Evolutionary conservation across 768 basidiomycete species (phyloP).

Genomic region (Amyloporia xantha): DNA sequence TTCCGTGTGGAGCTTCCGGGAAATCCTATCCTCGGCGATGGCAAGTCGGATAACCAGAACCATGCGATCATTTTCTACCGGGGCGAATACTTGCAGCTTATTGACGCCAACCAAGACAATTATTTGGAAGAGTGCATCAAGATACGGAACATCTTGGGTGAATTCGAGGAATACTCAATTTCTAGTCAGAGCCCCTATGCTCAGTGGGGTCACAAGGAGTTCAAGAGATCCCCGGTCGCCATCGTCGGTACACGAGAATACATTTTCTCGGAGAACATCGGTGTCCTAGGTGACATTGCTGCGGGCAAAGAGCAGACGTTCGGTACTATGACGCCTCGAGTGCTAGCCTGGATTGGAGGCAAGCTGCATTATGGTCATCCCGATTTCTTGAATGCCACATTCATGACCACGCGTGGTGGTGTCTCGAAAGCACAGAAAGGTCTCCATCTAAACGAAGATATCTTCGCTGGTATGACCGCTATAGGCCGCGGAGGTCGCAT

Average conservation of each 20-base stretch:
- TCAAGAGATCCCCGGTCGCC: conserved; percentile 84
- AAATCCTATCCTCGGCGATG: conserved; percentile 97
- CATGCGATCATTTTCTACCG: conserved; percentile 99
- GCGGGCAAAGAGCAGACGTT: conserved; percentile 99
- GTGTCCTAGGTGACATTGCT: conserved; percentile 97
- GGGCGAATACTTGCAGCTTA: conserved; percentile 97
- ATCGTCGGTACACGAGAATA: conserved; percentile 99
- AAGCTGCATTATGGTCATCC: conserved; percentile 99
- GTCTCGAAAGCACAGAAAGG: conserved; percentile 99
- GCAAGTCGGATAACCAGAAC: conserved; percentile 99
- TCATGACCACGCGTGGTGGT: conserved; percentile 98
- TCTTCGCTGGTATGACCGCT: conserved; percentile 99
- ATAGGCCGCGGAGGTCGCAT: conserved; percentile 97
- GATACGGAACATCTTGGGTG: conserved; percentile 94
- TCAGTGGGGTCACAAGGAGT: conserved; percentile 93
- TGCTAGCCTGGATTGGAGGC: conserved; percentile 94
- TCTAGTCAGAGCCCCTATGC: conserved; percentile 95
- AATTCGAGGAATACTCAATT: conserved; percentile 91
- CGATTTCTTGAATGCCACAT: conserved; percentile 96
- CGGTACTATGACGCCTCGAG: conserved; percentile 95
- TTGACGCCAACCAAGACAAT: conserved; percentile 99
- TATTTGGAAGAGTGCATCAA: conserved; percentile 99
- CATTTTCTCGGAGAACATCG: conserved; percentile 99
- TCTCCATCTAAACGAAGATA: conserved; percentile 97
- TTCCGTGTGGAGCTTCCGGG: conserved; percentile 97